Evolutionary conservation across 2,329 filamentous ascomycete species (phyloP), one percentile per base, ranked within the genome.

Genomic region (Exophiala oligosperma): DNA sequence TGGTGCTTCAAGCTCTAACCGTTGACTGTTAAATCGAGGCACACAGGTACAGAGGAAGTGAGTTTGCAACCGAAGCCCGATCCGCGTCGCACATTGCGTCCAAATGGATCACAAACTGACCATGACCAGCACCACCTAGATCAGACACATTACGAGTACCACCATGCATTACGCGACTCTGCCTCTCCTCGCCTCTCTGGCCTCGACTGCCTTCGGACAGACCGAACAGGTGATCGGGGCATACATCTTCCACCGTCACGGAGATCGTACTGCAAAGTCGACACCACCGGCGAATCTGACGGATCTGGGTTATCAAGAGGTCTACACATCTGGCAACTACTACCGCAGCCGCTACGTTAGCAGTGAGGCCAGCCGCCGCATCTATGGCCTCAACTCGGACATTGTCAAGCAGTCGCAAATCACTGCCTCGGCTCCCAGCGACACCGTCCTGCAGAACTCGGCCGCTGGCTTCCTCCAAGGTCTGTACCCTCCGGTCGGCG

Each of bases 171-270:
- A 57, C 52, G 43, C 59, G 35, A 52, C 28, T 28, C 12, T 52
- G 24, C 52, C 53, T 32, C 59, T 61, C n/a, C 56, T 61, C 28
- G 57, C 61, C 49, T 58, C 58, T 3, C 35, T 63, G 55, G 63
- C 58, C 5, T 46, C 58, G 11, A 49, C 56, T 4, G 43, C 60
- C 11, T 48, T 52, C 11, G 40, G 52, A 14, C 32, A 35, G 32
- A 60, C 57, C 28, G 90, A 95, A 77, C 89, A 86, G 0, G 80
- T 94, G 28, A 80, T 96, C 14, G 92, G 91, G 52, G 86, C 88
- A 47, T 94, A 92, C 74, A 86, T 96, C 74, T 96, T 95, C 79
- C 86, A 91, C 67, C 89, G 92, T 47, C 92, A 97, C 76, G 92
- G 92, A 57, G 92, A 97, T 74, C 86, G 92, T 56, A 93, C 91